Evolutionary conservation across 2,329 filamentous ascomycete species (phyloP).

Genomic region (Rhynchosporium agropyri): DNA sequence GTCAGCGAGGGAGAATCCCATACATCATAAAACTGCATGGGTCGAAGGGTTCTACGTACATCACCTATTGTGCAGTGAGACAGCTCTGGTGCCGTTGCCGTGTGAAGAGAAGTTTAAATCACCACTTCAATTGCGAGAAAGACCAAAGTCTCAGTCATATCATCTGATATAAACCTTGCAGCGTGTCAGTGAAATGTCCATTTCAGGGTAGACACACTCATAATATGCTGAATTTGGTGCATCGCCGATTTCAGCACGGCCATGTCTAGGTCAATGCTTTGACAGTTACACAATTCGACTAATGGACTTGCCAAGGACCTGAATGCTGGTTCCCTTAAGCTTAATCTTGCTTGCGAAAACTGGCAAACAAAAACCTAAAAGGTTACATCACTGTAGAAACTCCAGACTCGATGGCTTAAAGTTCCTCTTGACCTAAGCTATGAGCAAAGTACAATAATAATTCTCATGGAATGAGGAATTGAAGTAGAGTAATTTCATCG

Average conservation of each 20-base stretch:
- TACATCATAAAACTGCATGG: neutral
- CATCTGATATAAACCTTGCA: neutral
- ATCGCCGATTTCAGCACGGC: too few relatives aligned
- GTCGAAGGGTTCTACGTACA: neutral
- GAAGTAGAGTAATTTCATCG: too few relatives aligned
- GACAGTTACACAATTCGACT: neutral
- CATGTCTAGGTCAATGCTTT: neutral
- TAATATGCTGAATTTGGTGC: neutral
- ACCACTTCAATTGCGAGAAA: neutral
- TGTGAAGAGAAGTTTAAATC: constrained; percentile 12
- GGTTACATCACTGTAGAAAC: too few relatives aligned
- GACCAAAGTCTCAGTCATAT: neutral
- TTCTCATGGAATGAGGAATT: neutral
- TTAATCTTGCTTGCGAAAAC: too few relatives aligned
- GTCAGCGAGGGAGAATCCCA: neutral
- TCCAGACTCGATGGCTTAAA: too few relatives aligned
- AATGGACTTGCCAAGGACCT: neutral
- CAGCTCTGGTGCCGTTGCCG: neutral
- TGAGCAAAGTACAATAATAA: neutral
- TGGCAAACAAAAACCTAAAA: too few relatives aligned
- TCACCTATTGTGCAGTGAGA: neutral
- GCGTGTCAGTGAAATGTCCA: neutral
- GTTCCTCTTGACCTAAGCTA: too few relatives aligned
- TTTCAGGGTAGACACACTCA: neutral
- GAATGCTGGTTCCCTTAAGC: neutral